Evolutionary conservation across 148 eudicot genomes (phyloP).

Genomic region (Dysphania ambrosioides): DNA sequence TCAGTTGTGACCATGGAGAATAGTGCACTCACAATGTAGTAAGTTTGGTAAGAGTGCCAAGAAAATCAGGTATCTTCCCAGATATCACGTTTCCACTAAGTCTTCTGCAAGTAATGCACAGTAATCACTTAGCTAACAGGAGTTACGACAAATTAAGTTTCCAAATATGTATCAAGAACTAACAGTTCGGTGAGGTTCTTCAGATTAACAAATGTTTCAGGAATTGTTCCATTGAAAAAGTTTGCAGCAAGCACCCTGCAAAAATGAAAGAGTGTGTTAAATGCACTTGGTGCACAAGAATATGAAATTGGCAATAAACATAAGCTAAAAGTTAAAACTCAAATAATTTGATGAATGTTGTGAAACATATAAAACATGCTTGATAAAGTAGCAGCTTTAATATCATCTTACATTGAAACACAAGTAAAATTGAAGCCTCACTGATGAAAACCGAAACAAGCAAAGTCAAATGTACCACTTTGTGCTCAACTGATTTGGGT

Average conservation of each 20-base stretch:
- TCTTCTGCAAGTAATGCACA: slow-evolving; percentile 47
- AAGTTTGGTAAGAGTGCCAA: slow-evolving; percentile 61
- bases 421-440: neutral
- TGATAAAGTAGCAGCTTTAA: neutral
- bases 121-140: neutral
- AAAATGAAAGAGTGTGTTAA: neutral
- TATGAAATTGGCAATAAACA: neutral
- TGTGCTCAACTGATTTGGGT: no score
- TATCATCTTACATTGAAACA: neutral
- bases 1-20: neutral
- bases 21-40: slow-evolving; percentile 45
- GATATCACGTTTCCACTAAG: slow-evolving; percentile 60
- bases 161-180: slow-evolving; percentile 21
- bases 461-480: no score
- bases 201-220: slow-evolving; percentile 49
- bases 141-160: neutral
- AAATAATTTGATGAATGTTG: neutral
- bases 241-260: slow-evolving; percentile 73
- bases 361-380: no score
- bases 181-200: slow-evolving; percentile 66
- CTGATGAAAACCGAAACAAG: no score
- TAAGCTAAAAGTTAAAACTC: neutral
- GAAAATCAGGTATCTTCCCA: slow-evolving; percentile 70
- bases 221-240: slow-evolving; percentile 68
- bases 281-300: neutral